These are phyloP conservation scores for Penstemon newberryi DNA, from an alignment of 257 asterid genomes.

Conservation along the genomic window DNA sequence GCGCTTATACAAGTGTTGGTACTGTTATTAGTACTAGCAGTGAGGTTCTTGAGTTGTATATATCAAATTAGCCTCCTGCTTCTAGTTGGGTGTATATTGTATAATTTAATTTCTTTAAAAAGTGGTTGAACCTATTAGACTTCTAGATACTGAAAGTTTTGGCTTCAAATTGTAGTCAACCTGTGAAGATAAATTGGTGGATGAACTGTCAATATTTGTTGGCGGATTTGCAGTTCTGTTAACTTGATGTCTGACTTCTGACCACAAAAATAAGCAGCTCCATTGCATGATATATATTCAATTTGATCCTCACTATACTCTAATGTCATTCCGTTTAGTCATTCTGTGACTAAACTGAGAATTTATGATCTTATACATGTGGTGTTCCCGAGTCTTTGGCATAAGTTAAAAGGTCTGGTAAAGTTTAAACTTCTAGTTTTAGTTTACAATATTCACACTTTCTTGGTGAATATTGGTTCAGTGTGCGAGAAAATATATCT, in stretches of 20 bases:
- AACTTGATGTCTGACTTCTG: neutral
- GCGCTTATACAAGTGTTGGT: neutral
- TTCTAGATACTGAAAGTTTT: neutral
- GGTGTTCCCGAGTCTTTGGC: constrained; percentile 1
- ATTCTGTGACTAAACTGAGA: neutral
- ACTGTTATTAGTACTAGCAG: neutral
- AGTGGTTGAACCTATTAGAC: neutral
- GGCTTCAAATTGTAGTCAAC: neutral
- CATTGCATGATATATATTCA: neutral
- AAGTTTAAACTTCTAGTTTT: constrained; percentile 3
- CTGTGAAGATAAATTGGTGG: neutral
- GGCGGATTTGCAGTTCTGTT: neutral
- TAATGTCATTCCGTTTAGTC: constrained; percentile 5
- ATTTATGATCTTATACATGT: constrained; percentile 16
- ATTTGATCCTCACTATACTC: constrained; percentile 11
- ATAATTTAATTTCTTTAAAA: no score
- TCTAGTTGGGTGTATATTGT: neutral
- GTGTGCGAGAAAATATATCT: constrained; percentile 7
- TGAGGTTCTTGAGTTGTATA: constrained; percentile 5
- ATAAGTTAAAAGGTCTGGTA: neutral
- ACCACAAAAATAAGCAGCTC: neutral
- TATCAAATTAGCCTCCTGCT: constrained; percentile 17
- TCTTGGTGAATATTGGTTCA: constrained; percentile 12
- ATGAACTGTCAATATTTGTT: neutral
- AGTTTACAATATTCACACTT: constrained; percentile 1